phyloP scores from a whole-genome alignment of 73 alveolate genomes.

The Symbiodinium pilosum region DNA sequence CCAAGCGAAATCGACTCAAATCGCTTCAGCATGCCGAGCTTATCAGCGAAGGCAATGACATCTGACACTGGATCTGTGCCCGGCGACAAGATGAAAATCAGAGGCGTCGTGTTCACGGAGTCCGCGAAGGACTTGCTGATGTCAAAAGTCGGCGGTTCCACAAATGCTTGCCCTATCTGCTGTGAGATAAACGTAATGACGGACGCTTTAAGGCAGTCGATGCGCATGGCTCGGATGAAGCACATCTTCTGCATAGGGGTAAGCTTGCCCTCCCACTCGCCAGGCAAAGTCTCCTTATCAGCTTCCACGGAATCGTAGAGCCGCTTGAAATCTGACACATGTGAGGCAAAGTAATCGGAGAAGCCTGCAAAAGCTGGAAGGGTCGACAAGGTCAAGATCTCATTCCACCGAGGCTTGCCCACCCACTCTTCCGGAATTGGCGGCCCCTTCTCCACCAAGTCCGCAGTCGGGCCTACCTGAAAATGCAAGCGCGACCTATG shows the following conservation, averaged over 20 bases:
- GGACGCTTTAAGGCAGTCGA: slow-evolving; percentile 69
- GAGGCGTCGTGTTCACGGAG: slow-evolving; percentile 98
- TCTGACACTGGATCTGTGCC: slow-evolving; percentile 99
- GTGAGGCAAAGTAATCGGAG: slow-evolving; percentile 97
- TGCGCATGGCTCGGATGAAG: slow-evolving; percentile 98
- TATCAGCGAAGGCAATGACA: slow-evolving; percentile 99
- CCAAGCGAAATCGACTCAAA: slow-evolving; percentile 99
- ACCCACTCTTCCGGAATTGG: slow-evolving; percentile 75
- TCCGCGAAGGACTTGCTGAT: slow-evolving; percentile 99
- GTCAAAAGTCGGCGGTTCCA: slow-evolving; percentile 99
- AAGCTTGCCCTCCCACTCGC: slow-evolving; percentile 97
- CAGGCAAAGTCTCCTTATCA: slow-evolving; percentile 98
- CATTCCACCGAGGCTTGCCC: slow-evolving; percentile 93
- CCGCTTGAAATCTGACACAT: slow-evolving; percentile 97
- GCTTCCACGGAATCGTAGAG: slow-evolving; percentile 98
- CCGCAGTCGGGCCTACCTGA: slow-evolving; percentile 81
- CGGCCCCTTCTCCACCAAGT: slow-evolving; percentile 92
- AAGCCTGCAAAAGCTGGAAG: slow-evolving; percentile 96
- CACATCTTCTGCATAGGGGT: slow-evolving; percentile 98
- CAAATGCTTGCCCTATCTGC: slow-evolving; percentile 98
- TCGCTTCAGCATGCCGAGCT: slow-evolving; percentile 99
- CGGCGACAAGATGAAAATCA: slow-evolving; percentile 99
- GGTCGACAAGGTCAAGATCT: slow-evolving; percentile 93
- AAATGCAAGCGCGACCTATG: background rate
- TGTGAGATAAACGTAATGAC: slow-evolving; percentile 68